Evolutionary conservation across 2,329 filamentous ascomycete species (phyloP), one percentile per base, ranked within the genome.

Genomic region (Monilinia fructigena): DNA sequence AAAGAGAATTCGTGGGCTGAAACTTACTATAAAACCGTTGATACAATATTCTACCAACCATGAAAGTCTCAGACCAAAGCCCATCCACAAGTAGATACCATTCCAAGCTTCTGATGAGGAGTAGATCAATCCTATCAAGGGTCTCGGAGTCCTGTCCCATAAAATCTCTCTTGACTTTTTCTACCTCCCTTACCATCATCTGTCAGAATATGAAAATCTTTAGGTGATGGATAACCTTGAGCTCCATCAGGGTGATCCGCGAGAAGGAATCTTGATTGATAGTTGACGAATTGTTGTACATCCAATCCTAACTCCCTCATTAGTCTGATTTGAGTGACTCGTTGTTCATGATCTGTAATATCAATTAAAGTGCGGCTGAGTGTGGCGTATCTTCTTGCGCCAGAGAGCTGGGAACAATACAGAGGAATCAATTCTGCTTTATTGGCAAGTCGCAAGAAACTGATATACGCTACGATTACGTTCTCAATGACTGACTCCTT

Each of bases 1-100:
- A 42, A 31, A 56, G 58, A 14, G 50, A 56, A 28, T 50, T 23
- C 53, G 20, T 31, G 28, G 18, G 59, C 58, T 31, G 56, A 52
- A n/a, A 84, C 92, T 82, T 85, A 96, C 92, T 84, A 56, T 96
- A 83, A 74, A 97, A 93, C 68, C 89, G 88, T 74, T 90, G 90
- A 79, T 97, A 92, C n/a, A 93, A 84, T 72, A 87, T 83, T 40
- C 86, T 85, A 53, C 92, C 87, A 66, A 87, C 82, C 23, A 81
- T 78, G 72, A 94, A 91, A 28, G 91, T 87, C 67, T 89, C 82
- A 20, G 83, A 81, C 88, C 89, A 93, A 65, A 90, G 83, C 16
- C 85, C 89, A 60, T 90, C 86, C 11, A 94, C 84, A 66, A 91
- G 83, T 67, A 91, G 80, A 76, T 94, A 88, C 93, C 94, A 98